Percentiles rank a stretch among this genome's conserved stretches.
Conservation (phyloP, 2,329 filamentous ascomycete species). For the Trichoderma guizhouense region DNA sequence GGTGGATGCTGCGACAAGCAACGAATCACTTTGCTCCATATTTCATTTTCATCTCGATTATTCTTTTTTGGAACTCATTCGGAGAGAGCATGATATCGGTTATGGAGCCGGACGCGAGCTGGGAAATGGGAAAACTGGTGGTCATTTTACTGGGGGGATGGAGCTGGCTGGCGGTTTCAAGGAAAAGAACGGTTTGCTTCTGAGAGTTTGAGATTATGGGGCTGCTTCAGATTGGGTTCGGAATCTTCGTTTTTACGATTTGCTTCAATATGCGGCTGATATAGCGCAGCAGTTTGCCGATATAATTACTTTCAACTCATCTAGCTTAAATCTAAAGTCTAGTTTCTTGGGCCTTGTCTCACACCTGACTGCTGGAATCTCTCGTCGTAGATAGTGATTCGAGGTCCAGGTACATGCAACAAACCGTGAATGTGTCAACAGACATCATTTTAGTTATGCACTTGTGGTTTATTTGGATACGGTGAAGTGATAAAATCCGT, state of each 20-base stretch:
- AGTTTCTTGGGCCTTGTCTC: background rate
- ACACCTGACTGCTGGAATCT: background rate
- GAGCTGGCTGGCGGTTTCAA: background rate
- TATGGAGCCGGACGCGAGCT: background rate
- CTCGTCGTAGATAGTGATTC: background rate
- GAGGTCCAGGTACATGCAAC: no score
- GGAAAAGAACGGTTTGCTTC: background rate
- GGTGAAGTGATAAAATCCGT: background rate
- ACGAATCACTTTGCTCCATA: background rate
- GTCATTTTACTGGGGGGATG: background rate
- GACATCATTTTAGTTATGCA: background rate
- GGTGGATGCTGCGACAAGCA: background rate
- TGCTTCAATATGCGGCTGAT: background rate
- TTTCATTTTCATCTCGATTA: background rate
- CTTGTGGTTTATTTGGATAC: background rate
- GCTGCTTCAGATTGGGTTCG: background rate
- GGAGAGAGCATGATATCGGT: background rate
- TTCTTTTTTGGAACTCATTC: background rate
- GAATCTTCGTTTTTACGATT: background rate
- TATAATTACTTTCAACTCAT: background rate
- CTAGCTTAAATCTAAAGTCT: background rate
- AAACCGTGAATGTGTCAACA: background rate
- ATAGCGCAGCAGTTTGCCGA: background rate
- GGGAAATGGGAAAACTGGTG: background rate
- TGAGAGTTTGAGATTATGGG: background rate